phyloP scores from a whole-genome alignment of 306 rosid species.

The Vicia sativa region DNA sequence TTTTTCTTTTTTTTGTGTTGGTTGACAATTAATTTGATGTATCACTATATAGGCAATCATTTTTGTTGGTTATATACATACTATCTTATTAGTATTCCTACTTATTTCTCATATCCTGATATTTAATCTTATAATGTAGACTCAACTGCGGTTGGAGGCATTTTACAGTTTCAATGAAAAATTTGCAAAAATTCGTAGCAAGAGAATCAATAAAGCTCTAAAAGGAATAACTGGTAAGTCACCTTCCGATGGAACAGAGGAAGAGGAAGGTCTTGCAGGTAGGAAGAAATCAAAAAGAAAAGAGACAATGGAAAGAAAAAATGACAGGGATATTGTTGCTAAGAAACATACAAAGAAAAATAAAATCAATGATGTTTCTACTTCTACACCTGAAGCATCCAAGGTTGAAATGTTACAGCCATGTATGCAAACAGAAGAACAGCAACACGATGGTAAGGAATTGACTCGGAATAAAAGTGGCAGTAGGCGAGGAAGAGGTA shows the following conservation, averaged over 20 bases:
- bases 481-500: conserved; percentile 46
- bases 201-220: conserved; percentile 86
- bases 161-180: conserved; percentile 89
- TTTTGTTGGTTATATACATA: conserved; percentile 29
- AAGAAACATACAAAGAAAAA: conserved; percentile 42
- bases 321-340: conserved; percentile 39
- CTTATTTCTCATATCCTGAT: conserved; percentile 40
- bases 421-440: conserved; percentile 38
- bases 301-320: conserved; percentile 60
- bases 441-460: conserved; percentile 40
- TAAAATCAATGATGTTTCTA: conserved; percentile 29
- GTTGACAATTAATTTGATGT: conserved; percentile 23
- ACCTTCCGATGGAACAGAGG: conserved; percentile 47
- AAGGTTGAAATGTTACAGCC: conserved; percentile 39
- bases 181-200: conserved; percentile 92
- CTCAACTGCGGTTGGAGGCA: conserved; percentile 91
- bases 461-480: conserved; percentile 46
- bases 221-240: conserved; percentile 75
- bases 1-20: neutral
- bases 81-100: neutral
- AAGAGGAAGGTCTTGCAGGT: conserved; percentile 41
- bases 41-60: conserved; percentile 11
- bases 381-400: conserved; percentile 37
- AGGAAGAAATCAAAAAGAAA: conserved; percentile 45
- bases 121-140: conserved; percentile 50